A percentile compares a stretch with the other conserved stretches of the same genome.
Evolutionary conservation across 371 early-diverging fungal species (phyloP).

Genomic region (Gilbertella persicaria): DNA sequence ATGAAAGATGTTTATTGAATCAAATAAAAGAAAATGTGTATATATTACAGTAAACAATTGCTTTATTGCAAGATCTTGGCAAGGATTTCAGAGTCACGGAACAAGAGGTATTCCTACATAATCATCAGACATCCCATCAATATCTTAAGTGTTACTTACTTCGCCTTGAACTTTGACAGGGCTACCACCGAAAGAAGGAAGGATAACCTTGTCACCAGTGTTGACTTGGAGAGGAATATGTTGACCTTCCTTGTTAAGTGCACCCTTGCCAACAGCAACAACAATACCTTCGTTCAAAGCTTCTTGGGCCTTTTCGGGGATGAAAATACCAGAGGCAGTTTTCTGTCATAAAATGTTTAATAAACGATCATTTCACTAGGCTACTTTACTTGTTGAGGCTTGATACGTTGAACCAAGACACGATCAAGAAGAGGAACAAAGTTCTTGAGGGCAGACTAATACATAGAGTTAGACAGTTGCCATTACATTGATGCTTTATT

Average conservation of each 20-base stretch:
- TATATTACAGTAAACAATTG: not conserved
- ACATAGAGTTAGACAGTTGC: not conserved
- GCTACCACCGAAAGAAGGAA: conserved; percentile 94
- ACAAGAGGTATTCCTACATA: conserved; percentile 68
- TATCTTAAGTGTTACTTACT: conserved; percentile 42
- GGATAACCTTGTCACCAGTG: conserved; percentile 92
- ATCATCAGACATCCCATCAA: not conserved
- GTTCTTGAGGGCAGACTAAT: conserved; percentile 43
- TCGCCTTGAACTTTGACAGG: conserved; percentile 86
- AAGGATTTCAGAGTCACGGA: conserved; percentile 91
- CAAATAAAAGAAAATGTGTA: not conserved
- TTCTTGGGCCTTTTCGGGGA: conserved; percentile 98
- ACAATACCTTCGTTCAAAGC: conserved; percentile 91
- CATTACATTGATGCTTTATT: not conserved
- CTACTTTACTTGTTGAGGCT: conserved; percentile 83
- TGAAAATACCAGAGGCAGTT: conserved; percentile 94
- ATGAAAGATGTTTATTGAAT: too few relatives aligned
- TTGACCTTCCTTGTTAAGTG: conserved; percentile 84
- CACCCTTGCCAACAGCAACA: conserved; percentile 93
- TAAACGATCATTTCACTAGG: not conserved
- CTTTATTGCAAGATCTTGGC: conserved; percentile 77
- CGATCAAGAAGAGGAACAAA: conserved; percentile 88
- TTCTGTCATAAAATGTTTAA: conserved; percentile 52
- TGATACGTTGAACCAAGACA: conserved; percentile 94
- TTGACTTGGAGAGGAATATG: conserved; percentile 79